Evolutionary conservation across 805 yeast species (phyloP), one percentile per base, ranked within the genome.

Genomic region (Sporopachydermia quercuum): DNA sequence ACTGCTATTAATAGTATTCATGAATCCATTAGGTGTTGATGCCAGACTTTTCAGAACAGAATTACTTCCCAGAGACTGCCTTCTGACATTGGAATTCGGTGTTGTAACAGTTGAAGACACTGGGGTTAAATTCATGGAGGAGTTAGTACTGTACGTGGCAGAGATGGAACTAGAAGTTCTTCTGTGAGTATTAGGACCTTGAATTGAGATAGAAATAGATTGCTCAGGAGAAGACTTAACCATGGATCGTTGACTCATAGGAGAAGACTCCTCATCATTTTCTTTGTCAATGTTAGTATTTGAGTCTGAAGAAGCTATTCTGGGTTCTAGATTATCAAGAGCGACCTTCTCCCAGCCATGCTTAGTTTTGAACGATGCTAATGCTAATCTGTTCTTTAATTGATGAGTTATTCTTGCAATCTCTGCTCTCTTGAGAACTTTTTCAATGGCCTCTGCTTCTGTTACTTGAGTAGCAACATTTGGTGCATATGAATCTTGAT

Each of bases 361-460:
- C 39, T 54, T 55, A 37, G 68, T 51, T 47, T 63, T 63, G 54
- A 53, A 55, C 17, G 61, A 50, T 4, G 69, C 69, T 38, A 58
- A 47, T 16, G 63, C 65, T 13, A 63, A 56, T 34, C 68, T 48
- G 35, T 60, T 56, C 43, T 65, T 64, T 40, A 63, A 55, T 43
- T 57, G 59, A 27, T 64, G 51, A 11, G 69, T 58, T 45, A 50
- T 55, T 18, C 65, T 46, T 17, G 66, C 56, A 39, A 63, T 59
- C 43, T 62, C 63, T 1, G 68, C 68, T 30, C 68, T 54, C 18
- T 58, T 53, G 34, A 63, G 54, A 15, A 63, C 62, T 35, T 60
- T 59, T 40, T 60, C 57, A 5, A 49, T 59, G 1, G 60, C 53
- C 13, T 42, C 49, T 8, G 39, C 8, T 40, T 43, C 30, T n/a